phyloP scores from a whole-genome alignment of 2,329 filamentous ascomycete genomes.

The Apiospora sp. region DNA sequence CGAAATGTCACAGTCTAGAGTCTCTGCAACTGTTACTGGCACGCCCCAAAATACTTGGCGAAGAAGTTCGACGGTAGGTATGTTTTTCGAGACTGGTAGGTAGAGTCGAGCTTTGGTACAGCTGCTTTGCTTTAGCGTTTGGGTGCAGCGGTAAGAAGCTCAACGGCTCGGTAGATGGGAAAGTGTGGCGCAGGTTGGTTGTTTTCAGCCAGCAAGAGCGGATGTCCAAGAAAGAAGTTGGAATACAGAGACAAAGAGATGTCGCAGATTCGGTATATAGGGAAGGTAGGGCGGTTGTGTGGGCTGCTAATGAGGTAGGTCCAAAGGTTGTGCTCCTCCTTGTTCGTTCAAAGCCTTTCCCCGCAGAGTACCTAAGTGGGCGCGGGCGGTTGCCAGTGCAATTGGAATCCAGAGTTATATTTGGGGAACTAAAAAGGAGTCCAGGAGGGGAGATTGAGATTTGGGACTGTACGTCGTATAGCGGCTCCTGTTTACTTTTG shows the following conservation, averaged over 20 bases:
- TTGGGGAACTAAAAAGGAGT: conserved; percentile 7
- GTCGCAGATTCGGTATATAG: conserved; percentile 23
- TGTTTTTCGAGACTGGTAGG: neutral
- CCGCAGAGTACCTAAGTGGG: conserved; percentile 22
- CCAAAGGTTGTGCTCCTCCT: conserved; percentile 13
- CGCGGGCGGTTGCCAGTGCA: neutral
- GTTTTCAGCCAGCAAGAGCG: conserved; percentile 12
- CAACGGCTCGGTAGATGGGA: neutral
- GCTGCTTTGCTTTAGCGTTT: neutral
- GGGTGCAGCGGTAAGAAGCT: conserved; percentile 2
- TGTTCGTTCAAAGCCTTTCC: conserved; percentile 20
- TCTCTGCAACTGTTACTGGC: neutral
- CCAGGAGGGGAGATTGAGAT: neutral
- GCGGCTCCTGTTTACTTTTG: conserved; percentile 8
- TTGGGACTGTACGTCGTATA: neutral
- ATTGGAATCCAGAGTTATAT: conserved; percentile 6
- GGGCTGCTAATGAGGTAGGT: conserved; percentile 16
- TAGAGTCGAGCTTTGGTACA: neutral
- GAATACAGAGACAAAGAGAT: conserved; percentile 15
- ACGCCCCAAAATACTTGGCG: neutral
- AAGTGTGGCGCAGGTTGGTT: neutral
- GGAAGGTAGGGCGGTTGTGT: conserved; percentile 20
- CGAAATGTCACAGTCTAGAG: conserved; percentile 3
- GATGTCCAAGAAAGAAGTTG: conserved; percentile 16
- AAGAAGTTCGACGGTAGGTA: neutral